Base-by-base conservation (phyloP, 805 yeast species). In the Pachysolen tannophilus region DNA sequence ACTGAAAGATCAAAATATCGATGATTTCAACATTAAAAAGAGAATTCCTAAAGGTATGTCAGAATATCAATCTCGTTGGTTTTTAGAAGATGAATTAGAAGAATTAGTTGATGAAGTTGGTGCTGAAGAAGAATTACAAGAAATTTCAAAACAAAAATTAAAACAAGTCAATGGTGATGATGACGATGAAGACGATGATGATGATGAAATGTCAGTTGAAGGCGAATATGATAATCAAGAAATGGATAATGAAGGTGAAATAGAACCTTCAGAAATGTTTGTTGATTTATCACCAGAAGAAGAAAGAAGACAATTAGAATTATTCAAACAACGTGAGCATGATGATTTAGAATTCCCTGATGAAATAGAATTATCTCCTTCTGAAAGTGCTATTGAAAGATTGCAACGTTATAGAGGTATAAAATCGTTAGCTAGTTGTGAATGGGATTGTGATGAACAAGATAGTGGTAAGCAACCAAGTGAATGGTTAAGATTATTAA, bases 341-440 rank as follows among this genome's bases (percentile, higher is more conserved):
- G 97, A 88, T 37, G 97, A 86, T 53, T 69, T 75, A 24, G 95
- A 88, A 48, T 92, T 87, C 66, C 97, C 97, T 0, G 99, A 92
- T 59, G 98, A 92, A 60, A 61, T 90, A 37, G 97, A 92, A 55
- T 61, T 92, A 28, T 71, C 68, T 30, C 97, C 97, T 20, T 53
- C 58, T 5, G 88, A 73, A 44, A 69, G 82, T 5, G 97, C 84
- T 8, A 72, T 71, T 47, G 86, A 87, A 43, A 71, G 85, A 43
- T 66, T 92, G 38, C 59, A 67, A 20, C 73, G 87, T 42, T 90
- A 86, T 58, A 72, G 97, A 56, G 97, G 97, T 40, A 71, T 88
- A 44, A 84, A 85, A 56, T 82, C 83, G 25, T 60, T 94, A 42
- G 77, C 82, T 34, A 76, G 79, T 39, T 77, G 92, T 44, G 69